These are phyloP conservation scores for Kandelia obovata DNA, from an alignment of 345 rosid species.

Conservation along the genomic window DNA sequence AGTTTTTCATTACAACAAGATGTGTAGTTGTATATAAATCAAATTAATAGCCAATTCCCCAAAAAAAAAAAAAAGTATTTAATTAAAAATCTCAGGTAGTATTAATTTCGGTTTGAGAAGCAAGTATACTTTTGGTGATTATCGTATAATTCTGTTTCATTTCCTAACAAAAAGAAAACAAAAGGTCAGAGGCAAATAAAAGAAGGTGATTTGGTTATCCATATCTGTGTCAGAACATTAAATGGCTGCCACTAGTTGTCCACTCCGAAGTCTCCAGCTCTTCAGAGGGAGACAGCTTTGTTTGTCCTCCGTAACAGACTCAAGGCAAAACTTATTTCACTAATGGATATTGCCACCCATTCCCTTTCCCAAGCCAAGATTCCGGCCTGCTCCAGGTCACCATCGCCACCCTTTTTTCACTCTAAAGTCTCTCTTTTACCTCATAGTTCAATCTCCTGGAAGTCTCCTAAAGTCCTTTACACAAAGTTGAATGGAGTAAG, in stretches of 20 bases:
- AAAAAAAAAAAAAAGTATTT: too few relatives aligned
- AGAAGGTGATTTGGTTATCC: constrained; percentile 27
- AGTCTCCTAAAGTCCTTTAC: constrained; percentile 18
- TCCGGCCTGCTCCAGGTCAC: constrained; percentile 21
- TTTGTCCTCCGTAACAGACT: not conserved
- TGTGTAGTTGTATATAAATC: too few relatives aligned
- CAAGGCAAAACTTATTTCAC: not conserved
- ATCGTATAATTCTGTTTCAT: too few relatives aligned
- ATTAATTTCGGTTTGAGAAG: too few relatives aligned
- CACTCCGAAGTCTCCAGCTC: constrained; percentile 4
- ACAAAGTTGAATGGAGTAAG: constrained; percentile 25
- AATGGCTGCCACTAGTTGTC: constrained; percentile 48
- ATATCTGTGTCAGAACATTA: constrained; percentile 27
- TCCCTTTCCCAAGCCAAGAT: constrained; percentile 28
- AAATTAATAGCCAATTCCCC: too few relatives aligned
- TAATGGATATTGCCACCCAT: constrained; percentile 37
- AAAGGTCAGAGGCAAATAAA: not conserved
- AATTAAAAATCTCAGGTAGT: too few relatives aligned
- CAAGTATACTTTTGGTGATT: too few relatives aligned
- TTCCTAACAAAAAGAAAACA: not conserved
- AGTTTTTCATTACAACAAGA: too few relatives aligned
- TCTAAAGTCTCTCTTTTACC: constrained; percentile 27
- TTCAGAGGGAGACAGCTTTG: not conserved
- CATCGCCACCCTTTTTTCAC: constrained; percentile 23
- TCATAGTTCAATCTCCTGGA: constrained; percentile 20